These are phyloP conservation scores for Ceratobasidium sp. DNA, from an alignment of 1,284 basidiomycete species.

Conservation along the genomic window DNA sequence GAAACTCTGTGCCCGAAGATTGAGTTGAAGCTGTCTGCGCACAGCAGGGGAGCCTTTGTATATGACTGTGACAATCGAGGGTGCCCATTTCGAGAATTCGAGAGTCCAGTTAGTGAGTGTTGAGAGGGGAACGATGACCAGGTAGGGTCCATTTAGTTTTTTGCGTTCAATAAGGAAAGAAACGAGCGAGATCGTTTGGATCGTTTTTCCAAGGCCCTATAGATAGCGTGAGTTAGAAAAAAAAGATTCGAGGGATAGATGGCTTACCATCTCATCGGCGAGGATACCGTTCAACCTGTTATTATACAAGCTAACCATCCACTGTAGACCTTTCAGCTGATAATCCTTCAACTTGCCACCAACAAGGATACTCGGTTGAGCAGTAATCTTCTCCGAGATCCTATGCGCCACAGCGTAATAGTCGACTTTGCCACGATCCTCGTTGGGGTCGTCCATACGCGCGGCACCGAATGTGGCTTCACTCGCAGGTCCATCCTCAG, in stretches of 20 bases:
- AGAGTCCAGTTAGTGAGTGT: conserved; percentile 99
- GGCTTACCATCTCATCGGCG: conserved; percentile 94
- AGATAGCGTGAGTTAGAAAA: conserved; percentile 45
- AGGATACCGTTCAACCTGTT: conserved; percentile 97
- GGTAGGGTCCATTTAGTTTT: conserved; percentile 91
- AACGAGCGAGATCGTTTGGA: conserved; percentile 95
- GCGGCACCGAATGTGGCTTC: conserved; percentile 93
- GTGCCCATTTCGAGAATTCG: conserved; percentile 98
- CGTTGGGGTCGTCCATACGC: conserved; percentile 69
- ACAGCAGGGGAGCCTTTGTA: conserved; percentile 95
- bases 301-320: conserved; percentile 99
- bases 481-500: conserved; percentile 78
- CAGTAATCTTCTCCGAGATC: conserved; percentile 87
- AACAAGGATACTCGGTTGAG: conserved; percentile 85
- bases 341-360: conserved; percentile 92
- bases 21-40: conserved; percentile 76
- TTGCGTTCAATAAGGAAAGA: conserved; percentile 96
- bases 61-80: conserved; percentile 82
- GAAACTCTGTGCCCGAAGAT: conserved; percentile 84
- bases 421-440: conserved; percentile 85
- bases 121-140: conserved; percentile 97
- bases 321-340: conserved; percentile 92
- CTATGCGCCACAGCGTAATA: conserved; percentile 97
- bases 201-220: conserved; percentile 95
- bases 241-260: conserved; percentile 30